Evolutionary conservation across 192 early-diverging fungal species (phyloP).

Genomic region (Coemansia aciculifera): DNA sequence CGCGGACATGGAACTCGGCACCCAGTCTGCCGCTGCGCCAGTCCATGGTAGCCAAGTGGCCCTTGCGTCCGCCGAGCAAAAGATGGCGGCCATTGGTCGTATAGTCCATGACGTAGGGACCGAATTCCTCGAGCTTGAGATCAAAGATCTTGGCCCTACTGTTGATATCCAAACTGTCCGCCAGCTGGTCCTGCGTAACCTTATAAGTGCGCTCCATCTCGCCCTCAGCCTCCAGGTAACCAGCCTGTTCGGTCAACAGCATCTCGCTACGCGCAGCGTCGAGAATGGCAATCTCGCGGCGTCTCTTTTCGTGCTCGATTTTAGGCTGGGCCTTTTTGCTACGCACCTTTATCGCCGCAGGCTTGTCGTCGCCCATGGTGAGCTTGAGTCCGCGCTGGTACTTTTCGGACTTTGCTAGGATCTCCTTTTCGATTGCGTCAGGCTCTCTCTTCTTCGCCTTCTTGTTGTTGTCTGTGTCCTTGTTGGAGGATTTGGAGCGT

Average conservation of each 20-base stretch:
- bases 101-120: constrained; percentile 88
- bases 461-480: constrained; percentile 2
- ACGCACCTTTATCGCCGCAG: constrained; percentile 24
- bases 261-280: constrained; percentile 78
- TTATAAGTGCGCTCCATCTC: constrained; percentile 84
- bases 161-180: constrained; percentile 69
- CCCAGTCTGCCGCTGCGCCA: constrained; percentile 80
- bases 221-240: constrained; percentile 85
- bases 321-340: constrained; percentile 73
- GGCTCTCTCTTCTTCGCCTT: constrained; percentile 2
- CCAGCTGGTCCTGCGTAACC: constrained; percentile 69
- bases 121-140: constrained; percentile 75
- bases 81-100: constrained; percentile 80
- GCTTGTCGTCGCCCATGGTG: constrained; percentile 1
- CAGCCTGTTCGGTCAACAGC: constrained; percentile 73
- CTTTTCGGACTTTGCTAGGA: constrained; percentile 26
- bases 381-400: constrained; percentile 29
- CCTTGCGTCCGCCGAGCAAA: constrained; percentile 75
- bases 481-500: neutral
- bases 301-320: constrained; percentile 62
- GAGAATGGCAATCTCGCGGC: constrained; percentile 64
- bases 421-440: constrained; percentile 13
- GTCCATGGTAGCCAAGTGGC: constrained; percentile 89
- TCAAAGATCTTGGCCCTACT: constrained; percentile 79
- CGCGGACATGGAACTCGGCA: constrained; percentile 83